Evolutionary conservation across 768 basidiomycete species (phyloP).

Genomic region (Rhizopogon vulgaris): DNA sequence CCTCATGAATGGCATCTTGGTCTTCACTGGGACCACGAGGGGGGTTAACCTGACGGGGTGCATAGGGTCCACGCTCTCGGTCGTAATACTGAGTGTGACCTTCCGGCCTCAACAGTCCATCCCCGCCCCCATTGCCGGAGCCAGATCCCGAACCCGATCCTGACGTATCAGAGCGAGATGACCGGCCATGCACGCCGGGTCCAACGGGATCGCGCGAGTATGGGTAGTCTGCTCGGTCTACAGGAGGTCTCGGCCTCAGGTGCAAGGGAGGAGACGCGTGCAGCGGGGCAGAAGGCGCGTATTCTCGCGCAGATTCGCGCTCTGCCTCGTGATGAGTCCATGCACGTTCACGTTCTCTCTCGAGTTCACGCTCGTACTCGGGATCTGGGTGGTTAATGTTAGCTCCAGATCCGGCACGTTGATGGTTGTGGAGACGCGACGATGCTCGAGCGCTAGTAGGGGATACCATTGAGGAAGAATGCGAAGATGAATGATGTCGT

Average conservation of each 20-base stretch:
- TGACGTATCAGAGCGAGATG: conserved; percentile 54
- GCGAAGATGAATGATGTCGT: conserved; percentile 26
- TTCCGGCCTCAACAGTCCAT: conserved; percentile 47
- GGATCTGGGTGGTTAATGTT: conserved; percentile 40
- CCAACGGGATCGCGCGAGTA: conserved; percentile 28
- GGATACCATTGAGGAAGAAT: conserved; percentile 27
- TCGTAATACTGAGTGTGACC: conserved; percentile 46
- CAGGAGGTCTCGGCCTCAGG: conserved; percentile 30
- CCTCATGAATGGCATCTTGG: conserved; percentile 49
- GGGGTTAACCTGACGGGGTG: conserved; percentile 45
- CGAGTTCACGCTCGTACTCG: conserved; percentile 38
- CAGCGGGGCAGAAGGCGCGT: conserved; percentile 16
- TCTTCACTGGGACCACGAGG: conserved; percentile 35
- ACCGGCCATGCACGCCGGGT: conserved; percentile 23
- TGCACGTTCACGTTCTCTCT: conserved; percentile 38
- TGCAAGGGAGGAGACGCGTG: conserved; percentile 40
- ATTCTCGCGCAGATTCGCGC: conserved; percentile 28
- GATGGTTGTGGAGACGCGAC: conserved; percentile 54
- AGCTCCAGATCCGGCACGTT: conserved; percentile 58
- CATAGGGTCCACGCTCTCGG: conserved; percentile 42
- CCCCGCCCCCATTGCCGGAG: conserved; percentile 32
- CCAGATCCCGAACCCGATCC: conserved; percentile 47
- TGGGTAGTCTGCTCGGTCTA: conserved; percentile 23
- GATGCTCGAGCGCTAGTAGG: conserved; percentile 30
- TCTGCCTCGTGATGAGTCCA: conserved; percentile 37